phyloP scores from a whole-genome alignment of 2,329 filamentous ascomycete species.

The Verticillium klebahnii region DNA sequence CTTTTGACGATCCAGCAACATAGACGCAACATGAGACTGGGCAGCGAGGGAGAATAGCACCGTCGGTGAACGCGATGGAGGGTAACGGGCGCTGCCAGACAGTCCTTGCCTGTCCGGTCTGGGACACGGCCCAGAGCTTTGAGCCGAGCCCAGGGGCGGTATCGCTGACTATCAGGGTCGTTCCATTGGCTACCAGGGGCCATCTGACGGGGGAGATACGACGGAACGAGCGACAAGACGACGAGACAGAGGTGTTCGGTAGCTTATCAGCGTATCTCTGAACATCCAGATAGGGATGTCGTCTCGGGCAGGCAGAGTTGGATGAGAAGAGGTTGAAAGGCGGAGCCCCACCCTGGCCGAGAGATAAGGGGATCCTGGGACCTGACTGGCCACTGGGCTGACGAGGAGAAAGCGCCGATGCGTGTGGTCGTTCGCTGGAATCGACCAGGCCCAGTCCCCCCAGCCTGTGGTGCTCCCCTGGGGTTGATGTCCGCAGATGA shows the following conservation, averaged over 20 bases:
- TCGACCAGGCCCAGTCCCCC: background rate
- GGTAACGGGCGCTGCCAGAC: background rate
- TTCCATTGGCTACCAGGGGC: background rate
- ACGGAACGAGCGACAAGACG: background rate
- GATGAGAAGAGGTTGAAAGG: background rate
- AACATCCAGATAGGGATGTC: background rate
- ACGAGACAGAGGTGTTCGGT: background rate
- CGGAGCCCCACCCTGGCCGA: background rate
- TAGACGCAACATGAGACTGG: background rate
- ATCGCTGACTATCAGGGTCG: background rate
- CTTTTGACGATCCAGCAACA: background rate
- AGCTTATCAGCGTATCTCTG: conserved; percentile 1
- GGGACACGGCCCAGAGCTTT: background rate
- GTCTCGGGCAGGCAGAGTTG: background rate
- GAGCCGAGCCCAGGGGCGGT: background rate
- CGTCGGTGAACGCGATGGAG: background rate
- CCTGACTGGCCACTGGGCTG: background rate
- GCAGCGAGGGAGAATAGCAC: background rate
- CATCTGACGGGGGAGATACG: background rate
- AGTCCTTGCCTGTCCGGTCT: background rate
- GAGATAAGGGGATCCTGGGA: background rate
- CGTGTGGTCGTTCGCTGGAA: background rate
- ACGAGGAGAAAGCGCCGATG: background rate
- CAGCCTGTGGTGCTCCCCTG: background rate
- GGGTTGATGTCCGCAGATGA: background rate